phyloP scores from a whole-genome alignment of 208 protist species.

The Leishmania guyanensis region DNA sequence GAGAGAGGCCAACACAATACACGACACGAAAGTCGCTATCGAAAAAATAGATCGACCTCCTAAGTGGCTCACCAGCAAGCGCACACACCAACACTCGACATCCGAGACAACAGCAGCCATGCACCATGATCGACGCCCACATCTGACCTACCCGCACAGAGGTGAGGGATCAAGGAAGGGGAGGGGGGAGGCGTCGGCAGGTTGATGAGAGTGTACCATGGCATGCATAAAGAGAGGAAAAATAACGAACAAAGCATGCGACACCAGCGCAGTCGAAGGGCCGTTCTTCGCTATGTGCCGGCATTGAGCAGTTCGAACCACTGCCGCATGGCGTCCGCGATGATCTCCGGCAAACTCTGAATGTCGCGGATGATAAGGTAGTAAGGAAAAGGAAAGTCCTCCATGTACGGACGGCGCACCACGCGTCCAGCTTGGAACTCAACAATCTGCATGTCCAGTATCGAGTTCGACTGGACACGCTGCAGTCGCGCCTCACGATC shows the following conservation, averaged over 20 bases:
- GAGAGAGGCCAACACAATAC: background rate
- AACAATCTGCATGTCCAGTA: constrained; percentile 92
- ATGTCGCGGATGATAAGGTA: constrained; percentile 99
- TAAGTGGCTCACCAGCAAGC: background rate
- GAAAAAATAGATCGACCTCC: background rate
- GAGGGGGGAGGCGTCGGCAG: background rate
- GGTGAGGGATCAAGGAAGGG: background rate
- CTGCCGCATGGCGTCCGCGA: constrained; percentile 99
- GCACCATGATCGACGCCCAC: background rate
- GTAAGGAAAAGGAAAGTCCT: constrained; percentile 99
- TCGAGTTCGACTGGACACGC: constrained; percentile 84
- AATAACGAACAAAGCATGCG: background rate
- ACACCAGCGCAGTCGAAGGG: background rate
- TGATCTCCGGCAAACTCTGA: constrained; percentile 94
- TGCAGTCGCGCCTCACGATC: constrained; percentile 81
- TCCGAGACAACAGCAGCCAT: background rate
- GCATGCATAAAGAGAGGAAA: constrained; percentile 3
- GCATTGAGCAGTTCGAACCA: constrained; percentile 97
- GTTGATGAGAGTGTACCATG: background rate
- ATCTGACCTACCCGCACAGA: background rate
- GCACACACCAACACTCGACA: background rate
- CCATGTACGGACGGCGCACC: constrained; percentile 95
- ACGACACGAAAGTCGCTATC: background rate
- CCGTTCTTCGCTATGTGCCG: constrained; percentile 17
- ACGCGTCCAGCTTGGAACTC: constrained; percentile 87